phyloP scores from a whole-genome alignment of 1,284 basidiomycete species.

The Moesziomyces sp. region DNA sequence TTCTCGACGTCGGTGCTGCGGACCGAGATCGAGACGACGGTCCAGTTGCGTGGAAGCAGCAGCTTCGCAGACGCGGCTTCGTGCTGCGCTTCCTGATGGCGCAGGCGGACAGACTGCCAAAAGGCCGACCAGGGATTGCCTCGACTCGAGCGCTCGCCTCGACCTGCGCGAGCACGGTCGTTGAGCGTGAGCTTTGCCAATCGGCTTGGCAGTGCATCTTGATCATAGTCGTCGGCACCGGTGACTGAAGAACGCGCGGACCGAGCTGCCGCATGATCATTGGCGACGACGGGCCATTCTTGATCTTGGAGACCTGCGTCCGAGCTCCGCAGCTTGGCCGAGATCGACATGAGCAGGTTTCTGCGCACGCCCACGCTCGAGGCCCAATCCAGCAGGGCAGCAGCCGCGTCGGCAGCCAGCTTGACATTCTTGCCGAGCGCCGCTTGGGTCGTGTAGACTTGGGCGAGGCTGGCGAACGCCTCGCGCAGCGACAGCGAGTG shows the following conservation, averaged over 20 bases:
- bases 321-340: slow-evolving; percentile 27
- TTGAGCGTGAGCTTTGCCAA: slow-evolving; percentile 34
- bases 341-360: slow-evolving; percentile 47
- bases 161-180: slow-evolving; percentile 6
- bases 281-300: slow-evolving; percentile 25
- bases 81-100: slow-evolving; percentile 36
- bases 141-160: background rate
- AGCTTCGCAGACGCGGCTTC: slow-evolving; percentile 15
- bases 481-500: slow-evolving; percentile 43
- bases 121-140: slow-evolving; percentile 20
- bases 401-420: slow-evolving; percentile 41
- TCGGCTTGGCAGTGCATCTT: slow-evolving; percentile 35
- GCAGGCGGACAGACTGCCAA: slow-evolving; percentile 34
- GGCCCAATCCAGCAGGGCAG: slow-evolving; percentile 40
- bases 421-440: slow-evolving; percentile 44
- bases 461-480: slow-evolving; percentile 44
- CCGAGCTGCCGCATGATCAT: background rate
- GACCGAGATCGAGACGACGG: slow-evolving; percentile 78
- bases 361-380: slow-evolving; percentile 46
- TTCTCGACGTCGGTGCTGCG: slow-evolving; percentile 75
- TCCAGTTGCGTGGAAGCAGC: slow-evolving; percentile 82
- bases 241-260: background rate
- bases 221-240: too few relatives aligned
- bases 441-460: slow-evolving; percentile 45
- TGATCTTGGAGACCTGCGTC: slow-evolving; percentile 8